Conservation (phyloP, 2,329 filamentous ascomycete species). For the Penicillium occitanis region DNA sequence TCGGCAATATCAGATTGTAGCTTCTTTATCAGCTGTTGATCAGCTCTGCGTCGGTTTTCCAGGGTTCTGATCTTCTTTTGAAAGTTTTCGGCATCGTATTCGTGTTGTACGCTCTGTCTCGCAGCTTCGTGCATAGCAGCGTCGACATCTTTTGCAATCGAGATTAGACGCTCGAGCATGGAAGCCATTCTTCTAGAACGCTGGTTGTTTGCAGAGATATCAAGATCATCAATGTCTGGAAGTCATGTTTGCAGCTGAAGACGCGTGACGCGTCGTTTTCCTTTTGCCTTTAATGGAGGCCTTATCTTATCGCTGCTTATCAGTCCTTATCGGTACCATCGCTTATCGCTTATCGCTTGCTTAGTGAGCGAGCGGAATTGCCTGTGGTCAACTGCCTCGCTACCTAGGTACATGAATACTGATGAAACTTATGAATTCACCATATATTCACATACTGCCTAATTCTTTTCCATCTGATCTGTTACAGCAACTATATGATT, state of each 20-base stretch:
- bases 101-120: not conserved
- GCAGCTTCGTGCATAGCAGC: not conserved
- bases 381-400: not conserved
- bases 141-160: not conserved
- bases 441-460: not conserved
- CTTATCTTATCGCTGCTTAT: constrained; percentile 19
- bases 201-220: not conserved
- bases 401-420: not conserved
- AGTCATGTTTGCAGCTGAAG: not conserved
- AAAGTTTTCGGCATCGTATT: not conserved
- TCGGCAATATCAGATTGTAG: constrained; percentile 2
- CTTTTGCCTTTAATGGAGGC: not conserved
- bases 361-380: not conserved
- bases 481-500: not conserved
- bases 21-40: constrained; percentile 4
- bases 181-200: not conserved
- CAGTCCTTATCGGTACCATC: not conserved
- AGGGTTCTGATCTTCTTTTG: not conserved
- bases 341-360: constrained; percentile 5
- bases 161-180: not conserved
- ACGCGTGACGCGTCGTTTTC: constrained; percentile 17
- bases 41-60: not conserved
- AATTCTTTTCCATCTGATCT: not conserved
- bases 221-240: not conserved
- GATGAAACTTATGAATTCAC: too few relatives aligned